Evolutionary conservation across 768 basidiomycete genomes (phyloP).

Genomic region (Termitomyces sp.): DNA sequence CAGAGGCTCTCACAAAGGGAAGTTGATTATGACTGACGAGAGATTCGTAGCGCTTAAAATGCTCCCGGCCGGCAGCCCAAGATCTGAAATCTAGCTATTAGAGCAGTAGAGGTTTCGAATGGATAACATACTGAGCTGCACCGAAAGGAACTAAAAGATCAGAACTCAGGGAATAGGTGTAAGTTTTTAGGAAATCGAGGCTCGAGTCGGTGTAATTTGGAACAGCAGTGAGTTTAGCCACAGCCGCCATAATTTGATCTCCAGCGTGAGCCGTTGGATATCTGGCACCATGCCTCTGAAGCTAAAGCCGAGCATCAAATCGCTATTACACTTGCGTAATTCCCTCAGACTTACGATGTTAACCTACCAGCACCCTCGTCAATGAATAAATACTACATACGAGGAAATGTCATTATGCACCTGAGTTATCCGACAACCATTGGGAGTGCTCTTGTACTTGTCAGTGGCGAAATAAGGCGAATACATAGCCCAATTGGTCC

Average conservation of each 20-base stretch:
- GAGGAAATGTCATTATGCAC: slow-evolving; percentile 21
- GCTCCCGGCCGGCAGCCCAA: slow-evolving; percentile 40
- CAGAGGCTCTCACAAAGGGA: slow-evolving; percentile 46
- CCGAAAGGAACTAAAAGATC: slow-evolving; percentile 66
- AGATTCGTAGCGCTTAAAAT: slow-evolving; percentile 48
- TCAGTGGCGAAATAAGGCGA: slow-evolving; percentile 52
- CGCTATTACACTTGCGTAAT: neutral
- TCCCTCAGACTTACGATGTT: slow-evolving; percentile 45
- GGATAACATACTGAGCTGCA: slow-evolving; percentile 46
- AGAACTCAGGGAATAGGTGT: slow-evolving; percentile 51
- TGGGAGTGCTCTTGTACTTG: slow-evolving; percentile 40
- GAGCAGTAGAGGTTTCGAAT: neutral
- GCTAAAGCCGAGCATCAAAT: slow-evolving; percentile 28
- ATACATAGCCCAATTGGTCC: slow-evolving; percentile 51
- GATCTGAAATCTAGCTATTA: slow-evolving; percentile 20
- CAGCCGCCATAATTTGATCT: slow-evolving; percentile 34
- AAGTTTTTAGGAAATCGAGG: slow-evolving; percentile 55
- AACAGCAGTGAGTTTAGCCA: slow-evolving; percentile 51
- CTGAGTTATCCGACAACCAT: slow-evolving; percentile 49
- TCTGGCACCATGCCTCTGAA: slow-evolving; percentile 79
- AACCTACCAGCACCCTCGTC: slow-evolving; percentile 30
- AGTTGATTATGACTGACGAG: slow-evolving; percentile 37
- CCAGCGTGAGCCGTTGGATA: slow-evolving; percentile 57
- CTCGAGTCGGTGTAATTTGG: slow-evolving; percentile 35
- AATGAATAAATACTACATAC: neutral